Evolutionary conservation across 2,329 filamentous ascomycete genomes (phyloP).

Genomic region (Ceratocystis cacaofunesta): DNA sequence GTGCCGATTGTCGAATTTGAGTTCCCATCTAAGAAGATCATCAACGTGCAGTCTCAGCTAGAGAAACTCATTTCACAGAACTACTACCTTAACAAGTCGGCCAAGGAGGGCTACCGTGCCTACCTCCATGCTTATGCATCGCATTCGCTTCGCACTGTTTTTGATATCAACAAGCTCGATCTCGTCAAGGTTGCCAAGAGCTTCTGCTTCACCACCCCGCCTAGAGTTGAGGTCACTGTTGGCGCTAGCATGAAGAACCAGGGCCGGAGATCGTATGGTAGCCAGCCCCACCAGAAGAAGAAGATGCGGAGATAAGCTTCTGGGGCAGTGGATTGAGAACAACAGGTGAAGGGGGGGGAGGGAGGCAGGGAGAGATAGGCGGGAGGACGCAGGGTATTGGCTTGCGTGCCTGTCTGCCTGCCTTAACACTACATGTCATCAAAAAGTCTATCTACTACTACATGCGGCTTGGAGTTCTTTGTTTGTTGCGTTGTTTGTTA

Average conservation of each 20-base stretch:
- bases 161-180: slow-evolving; percentile 73
- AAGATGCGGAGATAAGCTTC: slow-evolving; percentile 18
- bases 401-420: not conserved
- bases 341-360: not conserved
- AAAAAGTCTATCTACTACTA: slow-evolving; percentile 12
- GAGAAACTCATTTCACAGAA: slow-evolving; percentile 91
- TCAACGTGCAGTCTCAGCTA: slow-evolving; percentile 78
- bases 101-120: slow-evolving; percentile 64
- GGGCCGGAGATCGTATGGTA: slow-evolving; percentile 57
- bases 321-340: not conserved
- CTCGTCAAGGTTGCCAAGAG: slow-evolving; percentile 70
- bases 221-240: slow-evolving; percentile 69
- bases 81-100: slow-evolving; percentile 87
- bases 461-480: slow-evolving; percentile 12
- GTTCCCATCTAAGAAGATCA: slow-evolving; percentile 80
- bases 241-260: slow-evolving; percentile 67
- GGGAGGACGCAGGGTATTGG: not conserved
- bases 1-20: slow-evolving; percentile 95
- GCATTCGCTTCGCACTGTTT: slow-evolving; percentile 42
- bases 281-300: slow-evolving; percentile 52
- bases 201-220: slow-evolving; percentile 66
- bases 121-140: slow-evolving; percentile 93
- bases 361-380: not conserved
- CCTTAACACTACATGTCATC: not conserved
- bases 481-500: slow-evolving; percentile 9